A percentile compares a stretch with the other conserved stretches of the same genome.
These are phyloP conservation scores for Fistulifera pelliculosa DNA, from an alignment of 108 stramenopile genomes.

Conservation along the genomic window DNA sequence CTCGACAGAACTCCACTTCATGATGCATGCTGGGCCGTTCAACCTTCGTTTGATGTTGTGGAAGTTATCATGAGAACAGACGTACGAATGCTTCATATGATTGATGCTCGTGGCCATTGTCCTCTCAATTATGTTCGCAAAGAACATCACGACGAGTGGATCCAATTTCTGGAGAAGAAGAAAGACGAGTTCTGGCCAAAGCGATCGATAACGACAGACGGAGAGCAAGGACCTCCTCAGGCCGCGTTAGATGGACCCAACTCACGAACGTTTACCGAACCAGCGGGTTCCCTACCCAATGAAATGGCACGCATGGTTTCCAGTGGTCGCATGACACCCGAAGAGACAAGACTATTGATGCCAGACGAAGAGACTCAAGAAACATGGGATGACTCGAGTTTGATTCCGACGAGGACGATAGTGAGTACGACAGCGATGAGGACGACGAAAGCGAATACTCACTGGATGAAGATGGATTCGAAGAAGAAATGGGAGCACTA, in stretches of 20 bases:
- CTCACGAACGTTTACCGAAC: slow-evolving; percentile 11
- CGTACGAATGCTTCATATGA: slow-evolving; percentile 30
- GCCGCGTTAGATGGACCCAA: neutral
- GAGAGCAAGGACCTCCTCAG: slow-evolving; percentile 1
- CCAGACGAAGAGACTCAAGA: neutral
- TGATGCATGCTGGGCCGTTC: slow-evolving; percentile 75
- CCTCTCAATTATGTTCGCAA: slow-evolving; percentile 52
- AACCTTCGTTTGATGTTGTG: slow-evolving; percentile 43
- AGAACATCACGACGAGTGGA: slow-evolving; percentile 55
- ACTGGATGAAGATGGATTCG: neutral
- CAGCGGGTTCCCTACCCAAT: slow-evolving; percentile 10
- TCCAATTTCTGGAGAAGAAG: slow-evolving; percentile 30
- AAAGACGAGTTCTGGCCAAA: slow-evolving; percentile 45
- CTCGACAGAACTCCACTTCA: slow-evolving; percentile 56
- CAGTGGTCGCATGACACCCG: slow-evolving; percentile 20
- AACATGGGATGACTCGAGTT: neutral
- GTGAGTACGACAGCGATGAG: neutral
- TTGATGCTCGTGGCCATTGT: slow-evolving; percentile 43
- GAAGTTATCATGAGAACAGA: slow-evolving; percentile 40
- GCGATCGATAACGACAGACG: slow-evolving; percentile 5
- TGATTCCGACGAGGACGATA: neutral
- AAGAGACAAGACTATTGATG: slow-evolving; percentile 11
- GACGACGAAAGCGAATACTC: slow-evolving; percentile 2
- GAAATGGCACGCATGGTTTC: slow-evolving; percentile 35
- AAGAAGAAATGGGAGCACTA: neutral